Percentiles rank a stretch among this genome's conserved stretches.
phyloP scores from a whole-genome alignment of 2,329 filamentous ascomycete species.

The Colletotrichum truncatum region DNA sequence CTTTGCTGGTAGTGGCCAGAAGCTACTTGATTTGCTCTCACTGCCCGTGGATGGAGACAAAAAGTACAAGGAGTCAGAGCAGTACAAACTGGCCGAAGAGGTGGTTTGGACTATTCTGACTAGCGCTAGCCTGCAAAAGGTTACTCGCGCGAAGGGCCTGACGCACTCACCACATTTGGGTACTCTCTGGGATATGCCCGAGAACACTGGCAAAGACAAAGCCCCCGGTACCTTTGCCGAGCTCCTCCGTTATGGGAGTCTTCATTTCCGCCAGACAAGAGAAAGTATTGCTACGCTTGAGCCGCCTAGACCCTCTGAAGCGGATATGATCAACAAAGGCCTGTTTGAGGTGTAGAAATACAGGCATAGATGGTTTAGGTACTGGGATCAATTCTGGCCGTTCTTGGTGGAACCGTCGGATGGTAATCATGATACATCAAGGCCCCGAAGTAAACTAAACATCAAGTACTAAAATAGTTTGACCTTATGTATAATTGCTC shows the following conservation, averaged over 20 bases:
- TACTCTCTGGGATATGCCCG: conserved; percentile 39
- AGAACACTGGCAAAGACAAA: conserved; percentile 42
- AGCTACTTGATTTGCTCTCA: conserved; percentile 34
- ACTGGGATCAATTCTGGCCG: too few species aligned
- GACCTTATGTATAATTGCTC: too few species aligned
- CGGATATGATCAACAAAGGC: neutral
- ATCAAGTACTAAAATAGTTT: too few species aligned
- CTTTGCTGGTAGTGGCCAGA: conserved; percentile 27
- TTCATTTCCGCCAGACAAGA: conserved; percentile 44
- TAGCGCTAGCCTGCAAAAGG: conserved; percentile 43
- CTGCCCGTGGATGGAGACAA: conserved; percentile 31
- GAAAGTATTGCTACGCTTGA: conserved; percentile 34
- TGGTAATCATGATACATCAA: too few species aligned
- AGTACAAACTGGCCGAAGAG: conserved; percentile 35
- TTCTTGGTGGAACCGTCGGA: too few species aligned
- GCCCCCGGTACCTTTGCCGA: conserved; percentile 45
- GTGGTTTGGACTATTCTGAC: conserved; percentile 41
- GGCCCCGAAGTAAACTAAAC: too few species aligned
- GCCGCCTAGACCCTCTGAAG: neutral
- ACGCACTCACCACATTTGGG: conserved; percentile 37
- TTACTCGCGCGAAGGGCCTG: conserved; percentile 43
- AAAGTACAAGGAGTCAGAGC: conserved; percentile 29
- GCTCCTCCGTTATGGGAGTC: conserved; percentile 43
- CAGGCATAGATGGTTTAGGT: too few species aligned
- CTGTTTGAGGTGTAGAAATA: neutral